These are phyloP conservation scores for Globisporangium spinosum DNA, from an alignment of 352 stramenopile genomes.

Conservation along the genomic window DNA sequence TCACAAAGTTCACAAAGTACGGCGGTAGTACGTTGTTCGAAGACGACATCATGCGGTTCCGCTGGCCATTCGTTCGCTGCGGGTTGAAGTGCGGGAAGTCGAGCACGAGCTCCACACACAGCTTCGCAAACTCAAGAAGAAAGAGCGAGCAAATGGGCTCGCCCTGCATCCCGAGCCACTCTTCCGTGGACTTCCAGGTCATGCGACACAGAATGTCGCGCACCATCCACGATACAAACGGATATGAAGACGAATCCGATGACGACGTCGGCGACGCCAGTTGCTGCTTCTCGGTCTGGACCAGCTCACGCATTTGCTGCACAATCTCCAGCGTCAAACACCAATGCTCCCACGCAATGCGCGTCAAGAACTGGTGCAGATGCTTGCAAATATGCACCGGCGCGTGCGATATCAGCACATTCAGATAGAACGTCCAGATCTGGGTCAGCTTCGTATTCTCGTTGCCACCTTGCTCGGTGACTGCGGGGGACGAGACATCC, in stretches of 20 bases:
- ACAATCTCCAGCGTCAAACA: conserved; percentile 77
- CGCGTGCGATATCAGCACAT: conserved; percentile 65
- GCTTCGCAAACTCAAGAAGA: conserved; percentile 62
- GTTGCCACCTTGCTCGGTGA: conserved; percentile 4
- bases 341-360: conserved; percentile 82
- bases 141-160: conserved; percentile 64
- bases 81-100: conserved; percentile 73
- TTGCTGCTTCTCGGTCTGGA: conserved; percentile 62
- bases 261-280: conserved; percentile 32
- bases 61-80: conserved; percentile 22
- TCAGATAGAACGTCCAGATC: conserved; percentile 80
- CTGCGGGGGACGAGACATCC: not conserved
- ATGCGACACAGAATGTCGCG: conserved; percentile 76
- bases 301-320: conserved; percentile 77
- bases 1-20: conserved; percentile 87
- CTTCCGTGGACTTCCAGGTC: conserved; percentile 73
- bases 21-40: conserved; percentile 71
- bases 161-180: conserved; percentile 55
- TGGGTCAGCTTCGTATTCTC: conserved; percentile 59
- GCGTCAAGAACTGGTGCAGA: conserved; percentile 78
- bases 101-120: conserved; percentile 74
- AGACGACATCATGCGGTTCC: conserved; percentile 31
- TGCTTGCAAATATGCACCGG: conserved; percentile 77
- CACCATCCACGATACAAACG: conserved; percentile 83
- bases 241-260: conserved; percentile 52